A percentile compares a stretch with the other conserved stretches of the same genome.
phyloP scores from a whole-genome alignment of 1,284 basidiomycete species.

The Trichosporon coremiiforme region DNA sequence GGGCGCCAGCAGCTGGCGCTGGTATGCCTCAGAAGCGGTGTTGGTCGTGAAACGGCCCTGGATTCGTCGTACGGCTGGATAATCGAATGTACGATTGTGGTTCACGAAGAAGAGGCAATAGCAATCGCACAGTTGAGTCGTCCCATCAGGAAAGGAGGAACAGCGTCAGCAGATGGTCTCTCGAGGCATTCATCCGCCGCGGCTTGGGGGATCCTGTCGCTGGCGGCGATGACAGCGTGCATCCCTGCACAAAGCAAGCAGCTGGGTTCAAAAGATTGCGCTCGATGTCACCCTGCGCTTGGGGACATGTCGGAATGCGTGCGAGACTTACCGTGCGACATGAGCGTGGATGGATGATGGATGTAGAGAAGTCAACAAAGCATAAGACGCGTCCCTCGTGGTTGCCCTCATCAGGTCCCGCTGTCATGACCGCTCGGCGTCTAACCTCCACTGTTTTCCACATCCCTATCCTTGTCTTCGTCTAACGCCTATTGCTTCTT shows the following conservation, averaged over 20 bases:
- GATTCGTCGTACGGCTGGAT: slow-evolving; percentile 30
- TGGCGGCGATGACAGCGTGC: not conserved
- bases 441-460: not conserved
- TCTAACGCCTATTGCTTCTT: not conserved
- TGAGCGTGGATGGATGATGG: slow-evolving; percentile 20
- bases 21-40: slow-evolving; percentile 40
- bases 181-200: not conserved
- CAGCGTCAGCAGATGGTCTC: not conserved
- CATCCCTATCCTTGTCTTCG: not conserved
- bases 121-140: slow-evolving; percentile 22
- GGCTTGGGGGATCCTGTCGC: not conserved
- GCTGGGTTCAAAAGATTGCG: not conserved
- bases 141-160: not conserved
- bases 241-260: not conserved
- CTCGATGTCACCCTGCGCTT: not conserved
- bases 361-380: slow-evolving; percentile 19
- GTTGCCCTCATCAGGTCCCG: slow-evolving; percentile 9
- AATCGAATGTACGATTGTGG: not conserved
- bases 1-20: slow-evolving; percentile 45
- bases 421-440: not conserved
- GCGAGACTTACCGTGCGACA: slow-evolving; percentile 20
- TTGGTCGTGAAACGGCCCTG: slow-evolving; percentile 42
- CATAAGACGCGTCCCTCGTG: not conserved
- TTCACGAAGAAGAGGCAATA: not conserved
- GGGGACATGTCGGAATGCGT: not conserved